Evolutionary conservation across 208 protist genomes (phyloP).

Genomic region (Naegleria gruberi): DNA sequence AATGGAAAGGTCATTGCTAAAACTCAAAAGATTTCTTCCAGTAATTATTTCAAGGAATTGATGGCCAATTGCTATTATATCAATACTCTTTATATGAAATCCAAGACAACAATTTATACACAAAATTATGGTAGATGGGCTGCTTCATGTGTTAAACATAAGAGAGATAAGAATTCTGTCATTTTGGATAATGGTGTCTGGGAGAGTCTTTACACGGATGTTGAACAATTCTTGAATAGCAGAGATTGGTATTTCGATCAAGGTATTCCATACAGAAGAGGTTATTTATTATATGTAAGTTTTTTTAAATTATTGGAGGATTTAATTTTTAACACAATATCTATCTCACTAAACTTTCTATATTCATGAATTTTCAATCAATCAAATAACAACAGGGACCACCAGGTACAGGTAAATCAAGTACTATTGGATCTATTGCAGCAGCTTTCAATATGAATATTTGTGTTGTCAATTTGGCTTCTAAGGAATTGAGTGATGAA

Average conservation of each 20-base stretch:
- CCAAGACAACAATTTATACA: neutral
- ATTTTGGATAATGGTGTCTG: neutral
- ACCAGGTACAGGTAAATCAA: neutral
- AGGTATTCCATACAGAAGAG: slow-evolving; percentile 19
- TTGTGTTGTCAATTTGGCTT: slow-evolving; percentile 76
- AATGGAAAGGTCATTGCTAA: too few relatives aligned
- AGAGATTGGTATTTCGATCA: neutral
- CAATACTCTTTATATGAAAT: neutral
- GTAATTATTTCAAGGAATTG: neutral
- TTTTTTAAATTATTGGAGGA: too few relatives aligned
- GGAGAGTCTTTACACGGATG: neutral
- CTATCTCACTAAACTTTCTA: too few relatives aligned
- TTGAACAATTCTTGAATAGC: neutral
- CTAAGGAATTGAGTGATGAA: slow-evolving; percentile 71
- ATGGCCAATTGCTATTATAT: neutral
- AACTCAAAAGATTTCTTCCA: neutral
- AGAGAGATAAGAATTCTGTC: neutral
- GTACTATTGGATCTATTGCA: slow-evolving; percentile 79
- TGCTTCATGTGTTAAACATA: neutral
- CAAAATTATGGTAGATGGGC: neutral
- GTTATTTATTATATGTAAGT: slow-evolving; percentile 43
- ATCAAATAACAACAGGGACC: too few relatives aligned
- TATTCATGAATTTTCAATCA: too few relatives aligned
- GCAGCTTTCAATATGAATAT: slow-evolving; percentile 76
- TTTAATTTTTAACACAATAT: too few relatives aligned